Base-by-base conservation (phyloP, 495 filamentous ascomycete species). In the Aspergillus mulundensis region DNA sequence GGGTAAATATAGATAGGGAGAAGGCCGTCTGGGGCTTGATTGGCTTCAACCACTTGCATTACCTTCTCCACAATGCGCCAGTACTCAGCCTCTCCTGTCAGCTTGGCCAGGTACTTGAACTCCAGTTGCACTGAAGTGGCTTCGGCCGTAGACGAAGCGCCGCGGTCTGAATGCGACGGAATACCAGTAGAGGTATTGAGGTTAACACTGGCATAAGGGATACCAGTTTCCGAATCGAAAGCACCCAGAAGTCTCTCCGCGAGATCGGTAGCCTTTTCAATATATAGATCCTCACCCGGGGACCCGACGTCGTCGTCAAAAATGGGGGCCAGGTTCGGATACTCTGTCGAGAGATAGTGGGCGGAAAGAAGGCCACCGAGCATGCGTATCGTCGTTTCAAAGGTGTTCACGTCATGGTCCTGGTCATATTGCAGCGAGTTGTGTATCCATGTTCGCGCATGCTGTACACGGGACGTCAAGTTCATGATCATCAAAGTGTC, bases 401-500 rank as follows among this genome's bases (percentile, higher is more conserved):
- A 99, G 0, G 91, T 97, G 70, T 88, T 97, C 38, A 99, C 95
- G 61, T 97, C 90, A 59, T 95, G 90, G 59, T 96, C 80, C 64
- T 96, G 90, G 53, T 96, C 84, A 68, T 95, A 97, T 15, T 82
- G 83, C 52, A 97, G 74, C 1, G 82, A 83, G 11, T 82, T 86
- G n/a, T 89, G 77, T 45, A 99, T 85, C 94, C 94, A 99, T 61
- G 95, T 81, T 30, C 91, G 82, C 39, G 94, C 92, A 65, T 94
- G 87, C 23, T 83, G 79, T 24, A 99, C 82, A 54, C 91, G 83
- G 19, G 83, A 89, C 11, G 94, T 97, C 43, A 96, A 76, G 64
- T 99, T 99, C 94, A 99, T 99, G 51, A 99, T 73, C 76, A 99
- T 97, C 79, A 97, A 75, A 15, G 94, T 97, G 68, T 99, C 94